Evolutionary conservation across 345 rosid species (phyloP).

Genomic region (Schrenkiella parvula): DNA sequence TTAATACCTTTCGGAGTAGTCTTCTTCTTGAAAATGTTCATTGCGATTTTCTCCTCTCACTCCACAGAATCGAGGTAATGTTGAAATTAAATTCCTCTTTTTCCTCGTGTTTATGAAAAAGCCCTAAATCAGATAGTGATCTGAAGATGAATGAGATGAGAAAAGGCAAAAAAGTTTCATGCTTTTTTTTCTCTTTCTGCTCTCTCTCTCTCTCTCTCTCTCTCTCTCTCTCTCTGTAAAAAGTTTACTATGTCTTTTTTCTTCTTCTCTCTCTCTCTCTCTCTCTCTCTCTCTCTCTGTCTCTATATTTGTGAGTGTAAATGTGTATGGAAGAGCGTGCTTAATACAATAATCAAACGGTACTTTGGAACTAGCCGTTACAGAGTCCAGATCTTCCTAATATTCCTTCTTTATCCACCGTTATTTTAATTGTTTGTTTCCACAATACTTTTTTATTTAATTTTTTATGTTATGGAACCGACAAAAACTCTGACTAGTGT

Average conservation of each 20-base stretch:
- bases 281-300: background rate
- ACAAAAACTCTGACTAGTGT: background rate
- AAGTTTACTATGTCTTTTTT: background rate
- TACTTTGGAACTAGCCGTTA: constrained; percentile 35
- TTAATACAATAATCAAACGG: constrained; percentile 8
- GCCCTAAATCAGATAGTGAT: constrained; percentile 19
- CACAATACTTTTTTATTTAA: background rate
- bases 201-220: constrained; percentile 2
- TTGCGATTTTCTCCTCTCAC: constrained; percentile 9
- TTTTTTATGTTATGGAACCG: background rate
- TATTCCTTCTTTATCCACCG: constrained; percentile 22
- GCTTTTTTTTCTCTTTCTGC: background rate
- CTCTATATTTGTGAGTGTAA: background rate
- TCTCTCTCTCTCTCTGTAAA: background rate
- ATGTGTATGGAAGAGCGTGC: constrained; percentile 24
- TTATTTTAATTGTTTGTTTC: background rate
- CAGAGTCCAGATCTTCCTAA: constrained; percentile 22
- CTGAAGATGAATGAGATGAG: background rate
- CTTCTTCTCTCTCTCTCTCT: background rate
- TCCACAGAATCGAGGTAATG: background rate
- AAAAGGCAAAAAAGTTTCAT: background rate
- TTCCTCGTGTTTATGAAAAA: background rate
- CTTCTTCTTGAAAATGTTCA: constrained; percentile 88
- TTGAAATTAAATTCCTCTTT: background rate
- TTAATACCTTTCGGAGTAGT: constrained; percentile 77